A percentile compares a stretch with the other conserved stretches of the same genome.
phyloP scores from a whole-genome alignment of 306 rosid species.

The Potentilla sterilis region DNA sequence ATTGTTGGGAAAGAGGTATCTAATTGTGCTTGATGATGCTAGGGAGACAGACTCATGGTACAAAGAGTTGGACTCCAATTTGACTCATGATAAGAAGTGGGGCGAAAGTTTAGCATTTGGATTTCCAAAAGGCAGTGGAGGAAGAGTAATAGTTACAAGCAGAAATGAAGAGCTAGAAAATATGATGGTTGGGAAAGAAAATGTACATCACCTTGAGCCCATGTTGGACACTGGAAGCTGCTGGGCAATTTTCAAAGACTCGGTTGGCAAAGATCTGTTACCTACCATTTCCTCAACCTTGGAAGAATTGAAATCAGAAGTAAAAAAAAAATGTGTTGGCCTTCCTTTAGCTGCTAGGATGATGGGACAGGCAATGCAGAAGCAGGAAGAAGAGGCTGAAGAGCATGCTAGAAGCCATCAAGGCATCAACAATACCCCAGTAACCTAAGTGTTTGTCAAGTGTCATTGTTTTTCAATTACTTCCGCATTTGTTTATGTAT shows the following conservation, averaged over 20 bases:
- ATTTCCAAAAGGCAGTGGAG: slow-evolving; percentile 27
- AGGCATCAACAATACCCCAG: background rate
- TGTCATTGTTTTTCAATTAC: background rate
- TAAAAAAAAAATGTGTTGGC: slow-evolving; percentile 10
- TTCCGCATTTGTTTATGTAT: background rate
- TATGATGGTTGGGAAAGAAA: slow-evolving; percentile 20
- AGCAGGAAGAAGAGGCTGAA: background rate
- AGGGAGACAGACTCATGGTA: slow-evolving; percentile 12
- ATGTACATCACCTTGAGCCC: slow-evolving; percentile 14
- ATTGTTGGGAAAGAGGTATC: slow-evolving; percentile 21
- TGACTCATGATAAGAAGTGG: background rate
- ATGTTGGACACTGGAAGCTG: slow-evolving; percentile 6
- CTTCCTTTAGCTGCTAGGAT: slow-evolving; percentile 21
- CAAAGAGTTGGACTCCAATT: background rate
- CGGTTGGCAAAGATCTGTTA: background rate
- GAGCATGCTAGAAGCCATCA: background rate
- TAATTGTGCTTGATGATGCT: slow-evolving; percentile 31
- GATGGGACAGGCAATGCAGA: slow-evolving; percentile 7
- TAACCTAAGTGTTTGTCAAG: too few species aligned
- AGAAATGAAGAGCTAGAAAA: slow-evolving; percentile 14
- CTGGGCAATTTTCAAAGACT: slow-evolving; percentile 22
- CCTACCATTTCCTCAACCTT: background rate
- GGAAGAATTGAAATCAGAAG: slow-evolving; percentile 10
- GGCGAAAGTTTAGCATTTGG: slow-evolving; percentile 5
- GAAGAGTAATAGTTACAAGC: slow-evolving; percentile 27